Base-by-base conservation (phyloP, 108 stramenopile genomes). In the Skeletonema costatum region DNA sequence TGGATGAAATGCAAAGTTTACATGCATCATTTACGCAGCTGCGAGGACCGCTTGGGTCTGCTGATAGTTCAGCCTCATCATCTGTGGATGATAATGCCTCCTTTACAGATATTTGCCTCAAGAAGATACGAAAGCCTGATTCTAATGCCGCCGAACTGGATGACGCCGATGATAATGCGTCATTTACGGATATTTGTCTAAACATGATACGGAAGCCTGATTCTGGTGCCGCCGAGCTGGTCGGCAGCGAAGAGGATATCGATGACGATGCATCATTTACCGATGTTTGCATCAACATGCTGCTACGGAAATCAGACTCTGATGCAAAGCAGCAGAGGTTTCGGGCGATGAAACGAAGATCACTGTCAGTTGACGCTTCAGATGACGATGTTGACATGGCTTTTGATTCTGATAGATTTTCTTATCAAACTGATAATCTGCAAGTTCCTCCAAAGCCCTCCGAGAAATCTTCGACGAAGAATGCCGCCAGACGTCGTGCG, bases 191-290 rank as follows among this genome's bases (percentile, higher is more conserved):
- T 10, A 25, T 56, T 56, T 56, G 53, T 7, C 53, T 56, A 3
- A 56, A 56, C 25, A 56, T 56, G 53, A 16, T 56, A 10, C 53
- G 53, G 4, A 56, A 56, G 25, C 25, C 53, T 25, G 53, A 56
- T n/a, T 56, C 53, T 56, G 53, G 53, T 56, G 53, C 53, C 25
- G 53, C 21, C 17, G 53, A 56, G 25, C 25, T 56, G 3, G 5
- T 7, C 53, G 53, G 10, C 9, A 5, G 17, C 12, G 17, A 56
- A 56, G 53, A 56, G 16, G 53, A 56, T 10, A 25, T 56, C 7
- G 53, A 56, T 8, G 53, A 56, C 53, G 53, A 56, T 56, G 53
- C 53, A 4, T 56, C 53, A 25, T 56, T 56, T 56, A 56, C 53
- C 2, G 53, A 56, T 29, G 8, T 56, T 56, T 56, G 53, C 53